Base-by-base conservation (phyloP, 139 green algal genomes). In the Gonium pectorale region DNA sequence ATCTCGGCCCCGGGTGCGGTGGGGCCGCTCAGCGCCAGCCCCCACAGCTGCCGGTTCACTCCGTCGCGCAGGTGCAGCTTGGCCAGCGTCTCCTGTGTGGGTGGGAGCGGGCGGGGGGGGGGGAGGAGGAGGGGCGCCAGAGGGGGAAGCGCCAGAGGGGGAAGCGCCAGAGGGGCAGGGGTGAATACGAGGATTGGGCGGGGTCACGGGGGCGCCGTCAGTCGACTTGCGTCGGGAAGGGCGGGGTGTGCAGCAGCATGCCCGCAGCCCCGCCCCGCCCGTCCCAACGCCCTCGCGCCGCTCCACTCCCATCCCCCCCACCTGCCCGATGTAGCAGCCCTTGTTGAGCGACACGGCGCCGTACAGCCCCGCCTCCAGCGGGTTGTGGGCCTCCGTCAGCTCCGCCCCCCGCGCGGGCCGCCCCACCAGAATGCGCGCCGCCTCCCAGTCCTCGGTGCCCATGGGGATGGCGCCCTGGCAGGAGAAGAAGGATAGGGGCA, bases 321-420 rank as follows among this genome's bases (percentile, higher is more conserved):
- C 80, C 80, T 86, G 67, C 2, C 86, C 86, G 22, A 92, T 90
- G 88, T 90, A 92, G 82, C 86, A 92, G 40, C 89, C 86, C 83
- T 97, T 98, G 68, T 91, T 80, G 37, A 98, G 49, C 2, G 75
- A 92, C 3, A 97, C 92, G 2, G 93, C 93, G 40, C 88, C 63
- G 75, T 91, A 94, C 62, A 98, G 80, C 31, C 94, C 94, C 0
- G 94, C 94, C 82, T 98, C 95, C 9, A 98, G 83, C 6, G 95
- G 92, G 80, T 93, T 97, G 74, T 83, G 89, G 11, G 90, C 79
- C 1, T 92, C 83, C 0, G 88, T 95, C 17, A 98, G 87, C 74
- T 98, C 95, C 0, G 74, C 49, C 15, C 91, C 91, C 4, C 72
- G 66, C 41, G 63, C 72, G 31, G 95, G 95, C 17, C 94, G 86